Evolutionary conservation across 805 yeast genomes (phyloP).

Genomic region (Schizosaccharomyces osmophilus): DNA sequence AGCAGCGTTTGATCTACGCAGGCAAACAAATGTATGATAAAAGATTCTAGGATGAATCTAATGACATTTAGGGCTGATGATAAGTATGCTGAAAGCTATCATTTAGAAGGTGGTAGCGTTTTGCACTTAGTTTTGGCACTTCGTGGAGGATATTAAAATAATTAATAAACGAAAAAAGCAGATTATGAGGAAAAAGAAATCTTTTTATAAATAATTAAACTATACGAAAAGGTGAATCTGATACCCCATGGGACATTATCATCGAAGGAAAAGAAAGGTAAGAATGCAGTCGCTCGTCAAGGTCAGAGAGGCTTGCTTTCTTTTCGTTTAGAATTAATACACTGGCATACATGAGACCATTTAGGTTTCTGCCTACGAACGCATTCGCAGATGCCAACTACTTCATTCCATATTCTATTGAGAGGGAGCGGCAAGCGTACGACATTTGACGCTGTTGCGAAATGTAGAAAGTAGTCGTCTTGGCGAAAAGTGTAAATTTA

Average conservation of each 20-base stretch:
- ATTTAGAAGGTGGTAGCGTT: conserved; percentile 36
- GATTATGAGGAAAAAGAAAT: background rate
- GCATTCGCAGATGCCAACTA: too few species aligned
- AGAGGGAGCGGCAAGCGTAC: too few species aligned
- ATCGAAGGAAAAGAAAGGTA: too few species aligned
- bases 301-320: too few species aligned
- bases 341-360: too few species aligned
- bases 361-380: too few species aligned
- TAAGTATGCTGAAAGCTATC: conserved; percentile 41
- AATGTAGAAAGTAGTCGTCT: too few species aligned
- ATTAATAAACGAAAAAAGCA: background rate
- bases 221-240: background rate
- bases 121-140: conserved; percentile 76
- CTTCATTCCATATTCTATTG: too few species aligned
- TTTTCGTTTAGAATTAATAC: too few species aligned
- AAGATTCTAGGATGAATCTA: background rate
- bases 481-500: background rate
- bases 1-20: conserved; percentile 69
- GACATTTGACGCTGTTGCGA: too few species aligned
- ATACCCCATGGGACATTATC: too few species aligned
- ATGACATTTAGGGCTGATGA: conserved; percentile 35
- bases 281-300: too few species aligned
- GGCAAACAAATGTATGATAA: conserved; percentile 62
- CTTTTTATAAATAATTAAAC: background rate
- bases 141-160: conserved; percentile 44